phyloP scores from a whole-genome alignment of 768 basidiomycete genomes.

The Favolaschia claudopus region DNA sequence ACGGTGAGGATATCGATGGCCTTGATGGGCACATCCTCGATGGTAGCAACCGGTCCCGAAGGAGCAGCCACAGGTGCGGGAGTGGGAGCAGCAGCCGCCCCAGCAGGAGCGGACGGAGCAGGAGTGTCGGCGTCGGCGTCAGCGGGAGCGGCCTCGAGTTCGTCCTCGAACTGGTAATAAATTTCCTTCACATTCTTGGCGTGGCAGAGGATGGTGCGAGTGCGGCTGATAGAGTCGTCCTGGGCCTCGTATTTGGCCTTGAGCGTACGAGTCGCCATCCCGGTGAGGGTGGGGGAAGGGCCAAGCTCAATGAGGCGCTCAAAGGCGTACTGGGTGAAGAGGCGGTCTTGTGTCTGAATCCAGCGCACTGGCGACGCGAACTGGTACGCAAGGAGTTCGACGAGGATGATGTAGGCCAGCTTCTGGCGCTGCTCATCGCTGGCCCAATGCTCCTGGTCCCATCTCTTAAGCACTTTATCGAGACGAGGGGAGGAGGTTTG shows the following conservation, averaged over 20 bases:
- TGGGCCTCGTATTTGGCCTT: constrained; percentile 92
- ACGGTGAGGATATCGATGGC: constrained; percentile 86
- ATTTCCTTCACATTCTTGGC: constrained; percentile 97
- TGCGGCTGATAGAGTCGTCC: constrained; percentile 85
- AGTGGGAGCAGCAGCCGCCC: constrained; percentile 49
- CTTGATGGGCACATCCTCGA: constrained; percentile 93
- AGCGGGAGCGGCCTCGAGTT: constrained; percentile 54
- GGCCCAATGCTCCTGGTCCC: constrained; percentile 93
- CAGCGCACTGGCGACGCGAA: constrained; percentile 98
- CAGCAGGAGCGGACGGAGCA: constrained; percentile 43
- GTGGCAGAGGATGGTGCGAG: constrained; percentile 87
- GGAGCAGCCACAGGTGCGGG: constrained; percentile 54
- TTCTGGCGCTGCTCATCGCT: constrained; percentile 84
- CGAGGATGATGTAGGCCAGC: constrained; percentile 94
- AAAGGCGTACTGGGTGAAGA: constrained; percentile 87
- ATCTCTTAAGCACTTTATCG: constrained; percentile 91
- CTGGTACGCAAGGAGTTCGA: constrained; percentile 97
- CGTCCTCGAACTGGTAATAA: constrained; percentile 97
- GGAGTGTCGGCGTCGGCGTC: constrained; percentile 43
- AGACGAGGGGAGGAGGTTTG: constrained; percentile 96
- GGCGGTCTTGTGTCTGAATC: constrained; percentile 98
- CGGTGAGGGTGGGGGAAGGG: constrained; percentile 94
- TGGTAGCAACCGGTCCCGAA: constrained; percentile 69
- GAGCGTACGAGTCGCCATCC: constrained; percentile 90
- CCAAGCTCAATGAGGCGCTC: constrained; percentile 96